Base-by-base conservation (phyloP, 1,139 yeast genomes). In the Zygoascus meyerae region DNA sequence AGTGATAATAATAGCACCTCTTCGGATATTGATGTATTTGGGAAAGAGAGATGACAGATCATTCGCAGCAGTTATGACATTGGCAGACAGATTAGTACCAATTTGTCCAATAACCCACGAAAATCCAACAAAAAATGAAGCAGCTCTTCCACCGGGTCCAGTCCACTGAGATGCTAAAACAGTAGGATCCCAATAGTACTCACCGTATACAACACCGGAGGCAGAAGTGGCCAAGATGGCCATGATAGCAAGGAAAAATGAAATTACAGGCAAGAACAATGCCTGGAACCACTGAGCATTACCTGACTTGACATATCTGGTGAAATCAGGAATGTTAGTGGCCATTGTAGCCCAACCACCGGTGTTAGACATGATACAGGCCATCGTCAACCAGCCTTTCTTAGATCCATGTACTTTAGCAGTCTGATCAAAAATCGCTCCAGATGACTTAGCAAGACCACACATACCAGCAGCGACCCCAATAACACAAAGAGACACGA, bases 31-130 rank as follows among this genome's bases (percentile, higher is more conserved):
- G 55, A 78, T 66, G 57, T 73, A 77, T 50, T 64, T 69, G 31
- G 80, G 80, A 39, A 69, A 61, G 28, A 75, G 53, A 44, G 78
- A 77, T 6, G 77, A 67, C 45, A 75, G 57, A 59, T 75, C 79
- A 67, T 74, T 74, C 41, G 80, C 79, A 49, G 75, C 75, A 5
- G 80, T 74, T 48, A 74, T 67, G 17, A 76, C 78, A 57, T 76
- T 73, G 48, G 74, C 76, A 44, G 74, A 69, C 26, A 71, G 66
- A 42, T 75, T 75, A 45, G 75, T 69, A 46, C 75, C 72, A 14
- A 76, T 61, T 53, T 74, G 77, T 5, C 77, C 75, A 40, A 71
- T 55, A 21, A 68, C 61, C 60, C 75, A 74, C 2, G 74, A 66
- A 9, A 73, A 55, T 26, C 75, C 72, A 49, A 72, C 68, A 54